phyloP scores from a whole-genome alignment of 495 filamentous ascomycete genomes.

The Neurospora intermedia region DNA sequence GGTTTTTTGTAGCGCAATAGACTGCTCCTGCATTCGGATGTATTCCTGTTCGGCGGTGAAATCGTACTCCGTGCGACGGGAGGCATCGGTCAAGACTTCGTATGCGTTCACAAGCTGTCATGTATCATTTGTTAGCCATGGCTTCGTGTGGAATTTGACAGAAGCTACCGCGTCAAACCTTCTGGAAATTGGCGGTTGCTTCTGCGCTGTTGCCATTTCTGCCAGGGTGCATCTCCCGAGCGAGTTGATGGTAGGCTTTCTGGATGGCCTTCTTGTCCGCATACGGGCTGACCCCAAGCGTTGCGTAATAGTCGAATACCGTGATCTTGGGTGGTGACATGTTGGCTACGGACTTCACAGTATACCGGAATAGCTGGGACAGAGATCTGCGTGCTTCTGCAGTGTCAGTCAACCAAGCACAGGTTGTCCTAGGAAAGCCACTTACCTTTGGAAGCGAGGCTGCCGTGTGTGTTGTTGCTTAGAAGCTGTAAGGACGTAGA shows the following conservation, averaged over 20 bases:
- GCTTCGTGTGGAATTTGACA: not conserved
- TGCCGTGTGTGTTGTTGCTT: not conserved
- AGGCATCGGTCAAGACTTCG: rapidly evolving
- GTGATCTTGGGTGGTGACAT: not conserved
- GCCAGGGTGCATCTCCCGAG: too few species aligned
- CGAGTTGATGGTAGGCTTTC: not conserved
- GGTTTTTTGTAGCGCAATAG: too few species aligned
- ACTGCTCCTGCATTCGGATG: not conserved
- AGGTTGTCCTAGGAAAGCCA: not conserved
- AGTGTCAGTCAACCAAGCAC: not conserved
- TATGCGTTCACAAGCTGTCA: not conserved
- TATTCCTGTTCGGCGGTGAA: not conserved
- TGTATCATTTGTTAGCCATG: not conserved
- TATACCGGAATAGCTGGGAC: not conserved
- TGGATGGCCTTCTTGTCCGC: not conserved
- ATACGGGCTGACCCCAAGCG: not conserved
- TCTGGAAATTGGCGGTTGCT: not conserved
- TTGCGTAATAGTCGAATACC: not conserved
- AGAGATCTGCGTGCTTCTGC: not conserved
- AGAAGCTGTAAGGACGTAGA: not conserved
- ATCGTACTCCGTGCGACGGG: not conserved
- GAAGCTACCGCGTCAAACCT: not conserved
- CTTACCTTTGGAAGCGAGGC: not conserved
- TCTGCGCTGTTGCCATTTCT: not conserved
- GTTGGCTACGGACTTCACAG: not conserved